Base-by-base conservation (phyloP, 2,329 filamentous ascomycete species). In the Trichocomaceae sp. region DNA sequence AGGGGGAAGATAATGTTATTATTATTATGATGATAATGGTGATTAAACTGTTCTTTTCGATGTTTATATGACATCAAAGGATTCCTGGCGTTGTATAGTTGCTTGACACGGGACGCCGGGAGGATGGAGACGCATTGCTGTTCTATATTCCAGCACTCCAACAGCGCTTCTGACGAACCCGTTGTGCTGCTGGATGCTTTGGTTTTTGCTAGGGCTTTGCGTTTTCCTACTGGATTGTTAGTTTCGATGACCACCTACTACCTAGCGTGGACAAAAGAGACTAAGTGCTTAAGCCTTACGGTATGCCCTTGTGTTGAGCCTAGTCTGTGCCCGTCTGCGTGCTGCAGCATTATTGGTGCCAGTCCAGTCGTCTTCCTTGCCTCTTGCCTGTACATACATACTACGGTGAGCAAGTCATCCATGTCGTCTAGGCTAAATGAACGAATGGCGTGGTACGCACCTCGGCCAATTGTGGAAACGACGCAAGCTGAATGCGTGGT, bases 301-400 rank as follows among this genome's bases (percentile, higher is more conserved):
- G 60, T 76, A 75, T 61, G 74, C 75, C 56, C 75, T 73, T 61
- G 70, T 72, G 50, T 76, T 77, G 22, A 77, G 69, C 64, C 75
- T 70, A 56, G 70, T 77, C 64, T 77, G 76, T 57, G 67, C 67
- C 54, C 69, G 62, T 58, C 75, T 68, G 22, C 76, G 70, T 57
- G 66, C 67, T 58, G 67, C 70, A 2, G 71, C 68, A 67, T 77
- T 70, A 15, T 60, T 75, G 22, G 65, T 70, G 3, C 75, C 76
- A 37, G 74, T 77, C 75, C 76, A 78, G 63, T 77, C 69, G 50
- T 78, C 75, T 57, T 75, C 66, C 29, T 47, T 62, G 54, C 59
- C 66, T 62, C 58, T 67, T 7, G 72, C 73, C 72, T 75, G 46
- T 58, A 59, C 22, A 39, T 15, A n/a, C n/a, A n/a, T n/a, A n/a